These are phyloP conservation scores for Sphagnum tenellum DNA, from an alignment of 225 moss, liverwort and hornwort species.

Conservation along the genomic window DNA sequence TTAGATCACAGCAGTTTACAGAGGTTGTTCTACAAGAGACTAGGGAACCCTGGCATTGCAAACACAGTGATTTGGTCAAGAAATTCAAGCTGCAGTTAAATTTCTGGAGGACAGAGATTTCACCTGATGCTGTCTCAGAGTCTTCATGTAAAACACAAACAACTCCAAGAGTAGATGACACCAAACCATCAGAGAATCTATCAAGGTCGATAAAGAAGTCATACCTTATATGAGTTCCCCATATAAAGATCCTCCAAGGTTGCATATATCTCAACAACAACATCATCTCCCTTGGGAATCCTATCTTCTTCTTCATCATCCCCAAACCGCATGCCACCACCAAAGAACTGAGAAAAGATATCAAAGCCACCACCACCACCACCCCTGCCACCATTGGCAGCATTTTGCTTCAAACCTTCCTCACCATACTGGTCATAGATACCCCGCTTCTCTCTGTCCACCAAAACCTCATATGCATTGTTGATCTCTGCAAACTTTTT, in stretches of 20 bases:
- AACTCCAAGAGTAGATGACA: too few relatives aligned
- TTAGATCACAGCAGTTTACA: too few relatives aligned
- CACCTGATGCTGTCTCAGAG: too few relatives aligned
- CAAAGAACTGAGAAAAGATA: constrained; percentile 83
- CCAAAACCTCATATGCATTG: constrained; percentile 72
- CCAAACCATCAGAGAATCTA: too few relatives aligned
- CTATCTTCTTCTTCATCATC: constrained; percentile 70
- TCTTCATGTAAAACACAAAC: too few relatives aligned
- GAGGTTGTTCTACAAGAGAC: too few relatives aligned
- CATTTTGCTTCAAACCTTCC: constrained; percentile 71
- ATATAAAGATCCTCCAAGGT: constrained; percentile 78
- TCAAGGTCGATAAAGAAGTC: neutral
- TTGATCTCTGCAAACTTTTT: constrained; percentile 85
- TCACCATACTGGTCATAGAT: constrained; percentile 75
- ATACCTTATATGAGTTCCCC: constrained; percentile 57
- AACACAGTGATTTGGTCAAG: too few relatives aligned
- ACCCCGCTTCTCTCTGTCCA: constrained; percentile 61
- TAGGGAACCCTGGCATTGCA: too few relatives aligned
- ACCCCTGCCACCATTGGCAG: constrained; percentile 53
- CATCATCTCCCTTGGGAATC: constrained; percentile 78
- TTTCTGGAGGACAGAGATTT: too few relatives aligned
- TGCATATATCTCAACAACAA: constrained; percentile 67
- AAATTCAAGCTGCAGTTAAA: too few relatives aligned
- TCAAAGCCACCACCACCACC: constrained; percentile 63
- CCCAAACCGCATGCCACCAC: constrained; percentile 58